Evolutionary conservation across 192 early-diverging fungal genomes (phyloP).

Genomic region (Linnemannia zychae): DNA sequence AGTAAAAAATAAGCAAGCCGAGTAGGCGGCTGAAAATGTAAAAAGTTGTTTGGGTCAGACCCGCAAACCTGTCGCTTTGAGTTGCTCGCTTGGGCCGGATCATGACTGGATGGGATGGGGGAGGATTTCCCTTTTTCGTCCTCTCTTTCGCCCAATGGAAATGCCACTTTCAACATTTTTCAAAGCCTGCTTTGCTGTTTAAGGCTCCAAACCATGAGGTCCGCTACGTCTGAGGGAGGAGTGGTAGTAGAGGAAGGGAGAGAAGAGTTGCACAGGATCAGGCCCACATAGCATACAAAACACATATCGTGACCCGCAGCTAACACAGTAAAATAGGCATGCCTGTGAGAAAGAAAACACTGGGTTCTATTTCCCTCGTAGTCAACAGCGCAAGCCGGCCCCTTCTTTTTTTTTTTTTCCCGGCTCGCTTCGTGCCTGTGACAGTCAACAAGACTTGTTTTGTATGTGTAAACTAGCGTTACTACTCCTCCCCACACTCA

Average conservation of each 20-base stretch:
- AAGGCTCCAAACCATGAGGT: not conserved
- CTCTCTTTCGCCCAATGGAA: not conserved
- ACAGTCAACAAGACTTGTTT: not conserved
- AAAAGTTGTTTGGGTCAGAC: not conserved
- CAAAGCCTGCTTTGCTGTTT: not conserved
- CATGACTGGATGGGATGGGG: no score
- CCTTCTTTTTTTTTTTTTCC: conserved; percentile 1
- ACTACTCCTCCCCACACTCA: not conserved
- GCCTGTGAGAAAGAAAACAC: not conserved
- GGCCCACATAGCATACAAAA: not conserved
- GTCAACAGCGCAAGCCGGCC: not conserved
- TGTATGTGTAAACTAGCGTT: not conserved
- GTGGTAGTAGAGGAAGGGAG: not conserved
- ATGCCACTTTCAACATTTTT: not conserved
- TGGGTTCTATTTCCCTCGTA: not conserved
- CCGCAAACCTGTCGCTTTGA: conserved; percentile 2
- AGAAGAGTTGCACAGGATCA: not conserved
- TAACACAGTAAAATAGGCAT: not conserved
- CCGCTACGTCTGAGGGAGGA: not conserved
- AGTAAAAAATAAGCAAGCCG: not conserved
- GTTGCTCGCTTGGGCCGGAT: not conserved
- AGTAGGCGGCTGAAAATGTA: not conserved
- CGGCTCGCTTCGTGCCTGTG: not conserved
- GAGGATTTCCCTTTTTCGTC: not conserved
- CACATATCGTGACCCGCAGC: not conserved